These are phyloP conservation scores for Pythium brachiatum DNA, from an alignment of 352 stramenopile genomes.

Conservation along the genomic window DNA sequence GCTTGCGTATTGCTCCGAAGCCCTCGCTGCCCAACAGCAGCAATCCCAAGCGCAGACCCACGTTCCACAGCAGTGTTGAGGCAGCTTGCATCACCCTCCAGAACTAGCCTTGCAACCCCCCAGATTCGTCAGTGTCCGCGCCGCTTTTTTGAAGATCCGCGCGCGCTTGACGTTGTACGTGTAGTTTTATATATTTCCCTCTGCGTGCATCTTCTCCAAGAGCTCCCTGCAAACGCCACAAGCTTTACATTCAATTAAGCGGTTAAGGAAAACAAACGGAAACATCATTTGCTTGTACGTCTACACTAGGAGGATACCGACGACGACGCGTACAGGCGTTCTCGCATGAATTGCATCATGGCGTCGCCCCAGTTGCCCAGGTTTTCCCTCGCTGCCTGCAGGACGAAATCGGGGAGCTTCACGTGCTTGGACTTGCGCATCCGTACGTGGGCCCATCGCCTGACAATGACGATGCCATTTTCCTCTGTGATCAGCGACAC, in stretches of 20 bases:
- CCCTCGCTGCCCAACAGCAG: neutral
- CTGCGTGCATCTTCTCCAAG: neutral
- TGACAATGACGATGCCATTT: conserved; percentile 28
- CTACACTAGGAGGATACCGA: too few species aligned
- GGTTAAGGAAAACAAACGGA: neutral
- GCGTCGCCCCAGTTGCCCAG: conserved; percentile 44
- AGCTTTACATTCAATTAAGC: neutral
- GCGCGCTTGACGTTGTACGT: neutral
- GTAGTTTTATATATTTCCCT: neutral
- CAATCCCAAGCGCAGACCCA: conserved; percentile 5
- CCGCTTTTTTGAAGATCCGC: neutral
- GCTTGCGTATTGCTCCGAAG: neutral
- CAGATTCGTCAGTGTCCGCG: neutral
- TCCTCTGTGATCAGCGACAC: conserved; percentile 33
- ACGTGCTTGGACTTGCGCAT: conserved; percentile 36
- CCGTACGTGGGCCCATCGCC: conserved; percentile 35
- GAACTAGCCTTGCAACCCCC: neutral
- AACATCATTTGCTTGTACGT: too few species aligned
- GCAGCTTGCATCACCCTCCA: neutral
- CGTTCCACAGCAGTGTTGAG: conserved; percentile 17
- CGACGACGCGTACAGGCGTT: conserved; percentile 10
- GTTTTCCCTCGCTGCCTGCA: conserved; percentile 41
- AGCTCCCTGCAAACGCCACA: neutral
- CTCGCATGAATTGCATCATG: conserved; percentile 44
- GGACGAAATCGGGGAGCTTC: conserved; percentile 26